Base-by-base conservation (phyloP, 495 filamentous ascomycete genomes). In the Penicillium maclennaniae region DNA sequence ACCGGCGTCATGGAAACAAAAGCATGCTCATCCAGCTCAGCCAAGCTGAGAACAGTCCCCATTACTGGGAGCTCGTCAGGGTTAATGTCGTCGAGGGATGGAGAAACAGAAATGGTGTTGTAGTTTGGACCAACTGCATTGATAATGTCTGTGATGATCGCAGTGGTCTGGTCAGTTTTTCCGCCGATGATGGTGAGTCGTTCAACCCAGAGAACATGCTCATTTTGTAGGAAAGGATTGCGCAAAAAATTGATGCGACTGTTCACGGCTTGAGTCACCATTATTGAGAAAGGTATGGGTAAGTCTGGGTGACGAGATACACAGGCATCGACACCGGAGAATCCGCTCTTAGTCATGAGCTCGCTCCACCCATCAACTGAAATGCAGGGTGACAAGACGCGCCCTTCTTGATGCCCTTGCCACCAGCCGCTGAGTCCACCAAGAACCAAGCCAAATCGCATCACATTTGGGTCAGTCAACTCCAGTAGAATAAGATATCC, bases 341-440 rank as follows among this genome's bases (percentile, higher is more conserved):
- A 83, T 3, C 77, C 76, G 0, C 58, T 45, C 0, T 64, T 58
- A 7, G 54, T 56, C 12, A 84, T 61, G 1, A 74, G 15, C 0
- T 15, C 7, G 26, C 77, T 45, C 82, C 79, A 84, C 26, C 60
- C 36, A 0, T 49, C 51, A 0, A 52, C 27, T 1, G 61, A 55
- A 15, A 78, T 40, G 36, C 49, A 68, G 5, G 79, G 77, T 1
- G 69, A 59, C 1, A 66, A 51, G 1, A 26, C 56, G 7, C 78
- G 60, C 0, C 69, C 73, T n/a, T 81, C 75, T 41, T 75, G 58
- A 17, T 55, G 50, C 9, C 79, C 78, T 14, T 70, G 49, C 79
- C 79, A 84, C 80, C 81, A 85, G 0, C 70, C 77, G 6, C 74
- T 67, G 0, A 82, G 58, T 3, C 59, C 58, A 16, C 68, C 68